Base-by-base conservation (phyloP, 2,329 filamentous ascomycete genomes). In the Alternaria ventricosa region DNA sequence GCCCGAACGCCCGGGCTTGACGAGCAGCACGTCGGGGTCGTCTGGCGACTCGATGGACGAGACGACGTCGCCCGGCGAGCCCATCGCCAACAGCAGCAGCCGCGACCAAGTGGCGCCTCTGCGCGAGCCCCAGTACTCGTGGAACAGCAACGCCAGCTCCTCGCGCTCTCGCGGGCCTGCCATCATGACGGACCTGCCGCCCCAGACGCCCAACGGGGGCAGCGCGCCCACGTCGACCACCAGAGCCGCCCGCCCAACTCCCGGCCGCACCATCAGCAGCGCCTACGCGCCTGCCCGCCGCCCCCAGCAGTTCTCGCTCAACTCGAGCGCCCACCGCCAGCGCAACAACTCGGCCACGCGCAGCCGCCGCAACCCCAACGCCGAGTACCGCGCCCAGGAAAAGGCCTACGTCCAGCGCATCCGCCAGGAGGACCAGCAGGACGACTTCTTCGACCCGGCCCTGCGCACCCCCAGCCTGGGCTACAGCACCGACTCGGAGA, bases 361-460 rank as follows among this genome's bases (percentile, higher is more conserved):
- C 66, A 75, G 78, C 43, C 79, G 84, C 41, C 82, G 87, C 66
- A 91, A 92, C 73, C 90, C 90, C 10, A 90, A 90, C 73, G 89
- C 89, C 56, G 89, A 91, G 70, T 93, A 92, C 77, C 85, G 92
- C 64, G 92, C 92, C 51, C 93, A 98, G 81, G 95, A 98, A 80
- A 93, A 94, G 78, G 95, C 95, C 61, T 99, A 99, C 78, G 91
- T 98, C 33, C 93, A 97, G 80, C 90, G 95, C 71, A 87, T 98
- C 75, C 90, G 94, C 61, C 93, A 96, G 77, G 92, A 96, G 70
- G 88, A 89, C 62, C 80, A 83, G 46, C 82, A 84, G 47, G 87
- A 87, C 65, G 90, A 92, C 69, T 96, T 94, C 82, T 92, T 94
- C 72, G 82, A 83, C 67, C 80, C 84, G 66, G 90, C 94, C 60